Evolutionary conservation across 805 yeast genomes (phyloP).

Genomic region (Wickerhamomyces chambardii): DNA sequence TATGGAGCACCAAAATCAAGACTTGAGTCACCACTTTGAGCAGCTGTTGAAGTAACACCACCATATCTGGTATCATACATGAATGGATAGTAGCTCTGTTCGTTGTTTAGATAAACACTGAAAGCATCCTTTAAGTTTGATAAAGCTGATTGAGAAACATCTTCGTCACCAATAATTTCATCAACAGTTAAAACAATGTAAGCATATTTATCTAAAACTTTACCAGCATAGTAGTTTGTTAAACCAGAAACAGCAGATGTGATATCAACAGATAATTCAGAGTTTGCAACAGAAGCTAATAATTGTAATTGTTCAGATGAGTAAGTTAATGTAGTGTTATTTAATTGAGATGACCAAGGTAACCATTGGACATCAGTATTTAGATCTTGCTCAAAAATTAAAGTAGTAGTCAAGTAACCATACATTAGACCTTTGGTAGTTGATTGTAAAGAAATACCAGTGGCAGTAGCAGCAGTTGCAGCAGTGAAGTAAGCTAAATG

Average conservation of each 20-base stretch:
- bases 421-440: conserved; percentile 43
- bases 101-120: conserved; percentile 26
- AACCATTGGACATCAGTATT: conserved; percentile 30
- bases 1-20: conserved; percentile 65
- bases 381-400: conserved; percentile 30
- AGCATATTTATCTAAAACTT: conserved; percentile 47
- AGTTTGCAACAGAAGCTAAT: conserved; percentile 35
- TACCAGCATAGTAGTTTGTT: conserved; percentile 45
- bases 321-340: conserved; percentile 24
- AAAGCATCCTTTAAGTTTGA: conserved; percentile 34
- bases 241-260: conserved; percentile 25
- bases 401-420: conserved; percentile 31
- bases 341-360: conserved; percentile 30
- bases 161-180: conserved; percentile 36
- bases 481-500: conserved; percentile 31
- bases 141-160: conserved; percentile 25
- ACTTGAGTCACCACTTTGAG: conserved; percentile 29
- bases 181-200: conserved; percentile 42
- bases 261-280: conserved; percentile 39
- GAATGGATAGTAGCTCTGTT: conserved; percentile 35
- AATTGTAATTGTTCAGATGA: conserved; percentile 32
- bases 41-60: conserved; percentile 47
- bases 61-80: conserved; percentile 46
- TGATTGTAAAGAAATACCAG: conserved; percentile 35
- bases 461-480: conserved; percentile 19